Percentiles rank a stretch among this genome's conserved stretches.
Conservation (phyloP, 345 rosid species). For the Gossypium mustelinum region DNA sequence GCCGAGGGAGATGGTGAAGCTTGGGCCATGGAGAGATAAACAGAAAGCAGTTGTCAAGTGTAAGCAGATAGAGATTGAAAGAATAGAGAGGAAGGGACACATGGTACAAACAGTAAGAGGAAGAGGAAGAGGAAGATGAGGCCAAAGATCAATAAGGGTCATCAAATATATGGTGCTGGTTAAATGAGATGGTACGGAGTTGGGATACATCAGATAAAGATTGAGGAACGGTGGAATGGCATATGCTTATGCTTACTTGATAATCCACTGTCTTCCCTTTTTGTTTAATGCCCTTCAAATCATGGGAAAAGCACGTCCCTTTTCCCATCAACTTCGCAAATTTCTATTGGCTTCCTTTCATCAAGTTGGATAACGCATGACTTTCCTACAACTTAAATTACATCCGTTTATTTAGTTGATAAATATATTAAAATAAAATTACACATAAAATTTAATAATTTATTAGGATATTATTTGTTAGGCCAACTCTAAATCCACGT, state of each 20-base stretch:
- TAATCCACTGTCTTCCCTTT: slow-evolving; percentile 29
- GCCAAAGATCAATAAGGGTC: neutral
- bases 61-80: slow-evolving; percentile 5
- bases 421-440: too few species aligned
- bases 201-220: neutral
- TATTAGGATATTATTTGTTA: too few species aligned
- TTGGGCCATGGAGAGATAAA: slow-evolving; percentile 20
- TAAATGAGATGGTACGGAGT: neutral
- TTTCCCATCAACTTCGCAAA: too few species aligned
- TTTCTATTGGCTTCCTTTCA: too few species aligned
- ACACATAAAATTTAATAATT: too few species aligned
- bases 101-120: neutral
- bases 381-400: too few species aligned
- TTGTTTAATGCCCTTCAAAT: slow-evolving; percentile 24
- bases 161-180: slow-evolving; percentile 11
- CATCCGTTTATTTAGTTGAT: too few species aligned
- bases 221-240: slow-evolving; percentile 3
- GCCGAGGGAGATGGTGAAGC: slow-evolving; percentile 27
- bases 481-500: too few species aligned
- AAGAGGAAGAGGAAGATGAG: slow-evolving; percentile 1
- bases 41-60: neutral
- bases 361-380: too few species aligned
- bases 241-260: slow-evolving; percentile 31
- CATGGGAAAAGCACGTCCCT: neutral
- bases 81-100: neutral